Evolutionary conservation across 2,329 filamentous ascomycete species (phyloP), one percentile per base, ranked within the genome.

Genomic region (Aspergillus sp.): DNA sequence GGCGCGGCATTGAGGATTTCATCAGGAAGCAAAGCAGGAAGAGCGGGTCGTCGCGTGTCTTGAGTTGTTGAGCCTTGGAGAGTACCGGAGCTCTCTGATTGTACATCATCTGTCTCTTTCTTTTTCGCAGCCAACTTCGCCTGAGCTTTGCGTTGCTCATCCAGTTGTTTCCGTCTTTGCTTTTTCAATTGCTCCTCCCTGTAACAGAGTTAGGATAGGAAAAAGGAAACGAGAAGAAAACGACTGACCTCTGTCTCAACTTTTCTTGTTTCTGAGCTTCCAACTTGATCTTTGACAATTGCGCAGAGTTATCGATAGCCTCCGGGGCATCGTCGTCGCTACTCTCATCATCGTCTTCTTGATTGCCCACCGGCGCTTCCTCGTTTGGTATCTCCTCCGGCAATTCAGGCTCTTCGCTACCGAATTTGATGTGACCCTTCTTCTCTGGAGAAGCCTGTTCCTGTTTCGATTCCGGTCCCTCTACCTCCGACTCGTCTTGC

Each of bases 1-100:
- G 73, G 73, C 22, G 72, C 70, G 12, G 71, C 68, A 44, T 73
- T 73, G 43, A 80, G 61, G 38, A 80, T 71, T 20, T 76, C 74
- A 45, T 73, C 71, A 4, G 77, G 77, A 30, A 80, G 71, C 19
- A 79, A 67, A 35, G 68, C 70, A 5, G 76, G 76, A 10, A 79
- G 67, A n/a, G 62, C 58, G 9, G 55, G 63, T 52, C 61, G 61
- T 57, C 64, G 59, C 53, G 63, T 49, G 45, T 69, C 65, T 49
- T 68, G 64, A 27, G 61, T 64, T 23, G 53, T 63, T 19, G 62
- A 67, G 32, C 65, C 68, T 51, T 68, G 68, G 7, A 72, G 55
- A 4, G 69, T 72, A 43, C 58, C 62, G 7, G 69, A 69, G 51
- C 69, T 72, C 51, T 71, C 69, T 15, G 70, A 72, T 32, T 61